These are phyloP conservation scores for Phytophthora cajani DNA, from an alignment of 352 stramenopile genomes.

Conservation along the genomic window DNA sequence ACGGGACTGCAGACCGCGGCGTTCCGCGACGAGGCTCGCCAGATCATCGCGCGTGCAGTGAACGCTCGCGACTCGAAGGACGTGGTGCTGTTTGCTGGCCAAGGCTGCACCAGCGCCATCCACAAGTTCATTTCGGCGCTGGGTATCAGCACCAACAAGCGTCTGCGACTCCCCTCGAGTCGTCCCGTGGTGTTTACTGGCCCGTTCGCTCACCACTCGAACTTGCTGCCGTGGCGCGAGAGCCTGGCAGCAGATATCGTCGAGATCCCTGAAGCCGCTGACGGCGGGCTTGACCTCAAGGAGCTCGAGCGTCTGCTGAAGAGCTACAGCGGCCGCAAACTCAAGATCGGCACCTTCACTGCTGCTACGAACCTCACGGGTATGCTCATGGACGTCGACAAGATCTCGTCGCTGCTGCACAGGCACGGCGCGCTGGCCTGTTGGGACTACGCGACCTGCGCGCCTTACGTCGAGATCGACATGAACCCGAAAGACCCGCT, in stretches of 20 bases:
- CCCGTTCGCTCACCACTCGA: conserved; percentile 98
- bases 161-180: conserved; percentile 25
- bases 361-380: conserved; percentile 97
- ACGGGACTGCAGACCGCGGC: conserved; percentile 87
- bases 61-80: conserved; percentile 91
- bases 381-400: conserved; percentile 88
- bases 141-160: conserved; percentile 47
- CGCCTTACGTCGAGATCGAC: conserved; percentile 93
- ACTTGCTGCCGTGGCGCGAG: conserved; percentile 97
- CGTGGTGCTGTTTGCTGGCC: conserved; percentile 95
- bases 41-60: conserved; percentile 92
- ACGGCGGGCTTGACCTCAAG: conserved; percentile 56
- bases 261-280: conserved; percentile 61
- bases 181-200: conserved; percentile 91
- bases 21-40: conserved; percentile 95
- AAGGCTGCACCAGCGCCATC: conserved; percentile 86
- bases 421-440: conserved; percentile 91
- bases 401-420: conserved; percentile 91
- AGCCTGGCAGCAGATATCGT: conserved; percentile 78
- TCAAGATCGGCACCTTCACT: conserved; percentile 91
- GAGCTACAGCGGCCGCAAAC: conserved; percentile 49
- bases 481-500: conserved; percentile 92
- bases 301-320: conserved; percentile 61
- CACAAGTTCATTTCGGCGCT: conserved; percentile 82
- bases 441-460: conserved; percentile 97